Evolutionary conservation across 1,284 basidiomycete species (phyloP), one percentile per base, ranked within the genome.

Genomic region (Moesziomyces aphidis): DNA sequence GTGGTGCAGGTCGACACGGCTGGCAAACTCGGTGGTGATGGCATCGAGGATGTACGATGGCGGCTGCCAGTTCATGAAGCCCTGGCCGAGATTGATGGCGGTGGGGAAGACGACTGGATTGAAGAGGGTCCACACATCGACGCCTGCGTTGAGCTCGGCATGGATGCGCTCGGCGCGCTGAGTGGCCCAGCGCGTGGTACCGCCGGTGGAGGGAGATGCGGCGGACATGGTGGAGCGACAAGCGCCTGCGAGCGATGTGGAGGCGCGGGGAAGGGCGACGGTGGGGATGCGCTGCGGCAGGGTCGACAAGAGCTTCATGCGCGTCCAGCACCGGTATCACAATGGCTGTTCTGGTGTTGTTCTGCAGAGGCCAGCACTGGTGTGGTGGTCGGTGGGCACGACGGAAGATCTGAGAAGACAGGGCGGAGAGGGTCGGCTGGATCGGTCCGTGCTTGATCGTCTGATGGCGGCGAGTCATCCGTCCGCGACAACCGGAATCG

Each of bases 41-140:
- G 61, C 57, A 3, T 83, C 77, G 26, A 73, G 59, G 28, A 83
- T 62, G 50, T 77, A 83, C 1, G 72, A 34, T 2, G 82, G 78
- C 10, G 83, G 83, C 31, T 76, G 57, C 76, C 80, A 84, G 55
- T 80, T 81, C 83, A 84, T 84, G 51, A 83, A 84, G 3, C 83
- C 83, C 51, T 84, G 83, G 15, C 83, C 83, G 11, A 84, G 72
- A 49, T 83, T 83, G 73, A 83, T 73, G n/a, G 80, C 81, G 21
- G 66, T 74, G 22, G 82, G 83, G 42, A 82, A 82, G 17, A 80
- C 77, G 39, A 73, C 50, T 1, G 79, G 82, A 53, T 78, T 82
- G 69, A 84, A 84, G n/a, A 83, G 62, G 8, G 76, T 72, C 83
- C 83, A 84, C 22, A 84, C 83, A 55, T 84, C 83, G 21, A 73